These are phyloP conservation scores for Podospora pseudopauciseta DNA, from an alignment of 495 filamentous ascomycete genomes.

Conservation along the genomic window DNA sequence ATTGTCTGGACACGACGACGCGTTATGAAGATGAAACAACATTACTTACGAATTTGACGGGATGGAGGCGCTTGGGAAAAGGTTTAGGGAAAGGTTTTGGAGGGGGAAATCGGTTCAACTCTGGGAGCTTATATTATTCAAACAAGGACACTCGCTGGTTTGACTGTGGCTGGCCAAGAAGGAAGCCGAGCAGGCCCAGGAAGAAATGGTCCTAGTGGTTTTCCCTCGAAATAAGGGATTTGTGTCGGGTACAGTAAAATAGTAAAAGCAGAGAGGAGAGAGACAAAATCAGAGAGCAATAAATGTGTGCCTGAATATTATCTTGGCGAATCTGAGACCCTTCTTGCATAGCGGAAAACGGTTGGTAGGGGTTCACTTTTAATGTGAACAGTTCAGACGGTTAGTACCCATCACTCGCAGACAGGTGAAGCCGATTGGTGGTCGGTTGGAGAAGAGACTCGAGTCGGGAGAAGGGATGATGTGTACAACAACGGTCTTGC, in stretches of 20 bases:
- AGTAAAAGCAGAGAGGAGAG: neutral
- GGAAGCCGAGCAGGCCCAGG: too few species aligned
- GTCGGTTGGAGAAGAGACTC: neutral
- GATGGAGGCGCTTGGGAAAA: neutral
- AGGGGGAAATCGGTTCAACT: neutral
- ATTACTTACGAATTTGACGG: neutral
- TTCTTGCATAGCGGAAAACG: neutral
- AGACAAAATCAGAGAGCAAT: neutral
- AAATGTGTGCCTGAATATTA: neutral
- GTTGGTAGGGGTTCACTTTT: neutral
- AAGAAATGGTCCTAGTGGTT: neutral
- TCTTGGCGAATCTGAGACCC: slow-evolving; percentile 4
- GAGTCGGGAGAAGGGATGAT: too few species aligned
- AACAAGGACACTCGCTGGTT: neutral
- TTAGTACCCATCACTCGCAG: neutral
- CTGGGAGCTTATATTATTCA: neutral
- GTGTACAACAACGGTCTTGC: too few species aligned
- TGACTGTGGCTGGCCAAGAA: too few species aligned
- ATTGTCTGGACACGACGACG: neutral
- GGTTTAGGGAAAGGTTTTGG: neutral
- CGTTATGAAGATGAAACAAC: neutral
- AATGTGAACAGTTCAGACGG: too few species aligned
- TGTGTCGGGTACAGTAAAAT: neutral
- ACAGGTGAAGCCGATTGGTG: neutral
- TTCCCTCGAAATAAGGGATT: neutral